These are phyloP conservation scores for Phytopythium mirpurense DNA, from an alignment of 352 stramenopile species.

Conservation along the genomic window DNA sequence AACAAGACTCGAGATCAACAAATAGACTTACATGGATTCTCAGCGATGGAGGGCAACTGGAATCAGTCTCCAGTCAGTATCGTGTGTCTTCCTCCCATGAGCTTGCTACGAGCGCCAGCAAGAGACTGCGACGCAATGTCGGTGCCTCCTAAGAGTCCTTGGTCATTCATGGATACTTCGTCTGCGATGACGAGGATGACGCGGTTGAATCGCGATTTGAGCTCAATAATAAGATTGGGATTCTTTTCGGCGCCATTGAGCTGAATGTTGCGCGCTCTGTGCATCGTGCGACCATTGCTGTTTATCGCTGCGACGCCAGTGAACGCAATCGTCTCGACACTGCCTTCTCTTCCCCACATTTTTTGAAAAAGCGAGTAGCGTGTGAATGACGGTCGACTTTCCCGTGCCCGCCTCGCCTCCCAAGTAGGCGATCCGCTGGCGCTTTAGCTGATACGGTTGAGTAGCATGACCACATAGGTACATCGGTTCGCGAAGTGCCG, in stretches of 20 bases:
- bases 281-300: slow-evolving; percentile 16
- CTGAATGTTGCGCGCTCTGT: slow-evolving; percentile 13
- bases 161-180: slow-evolving; percentile 21
- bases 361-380: slow-evolving; percentile 6
- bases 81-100: slow-evolving; percentile 22
- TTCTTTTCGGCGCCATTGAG: slow-evolving; percentile 6
- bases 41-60: slow-evolving; percentile 13
- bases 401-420: slow-evolving; percentile 18
- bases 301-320: slow-evolving; percentile 11
- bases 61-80: slow-evolving; percentile 16
- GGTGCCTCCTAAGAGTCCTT: slow-evolving; percentile 12
- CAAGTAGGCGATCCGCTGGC: slow-evolving; percentile 10
- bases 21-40: slow-evolving; percentile 13
- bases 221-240: slow-evolving; percentile 6
- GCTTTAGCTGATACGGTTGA: background rate
- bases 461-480: background rate
- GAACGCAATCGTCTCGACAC: slow-evolving; percentile 11
- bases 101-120: background rate
- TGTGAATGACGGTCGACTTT: slow-evolving; percentile 18
- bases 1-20: too few relatives aligned
- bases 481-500: background rate
- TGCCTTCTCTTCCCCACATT: slow-evolving; percentile 4
- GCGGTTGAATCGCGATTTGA: slow-evolving; percentile 7
- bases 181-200: slow-evolving; percentile 17
- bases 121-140: slow-evolving; percentile 7